phyloP scores from a whole-genome alignment of 176 grass and related monocot species.

The Zizania latifolia region DNA sequence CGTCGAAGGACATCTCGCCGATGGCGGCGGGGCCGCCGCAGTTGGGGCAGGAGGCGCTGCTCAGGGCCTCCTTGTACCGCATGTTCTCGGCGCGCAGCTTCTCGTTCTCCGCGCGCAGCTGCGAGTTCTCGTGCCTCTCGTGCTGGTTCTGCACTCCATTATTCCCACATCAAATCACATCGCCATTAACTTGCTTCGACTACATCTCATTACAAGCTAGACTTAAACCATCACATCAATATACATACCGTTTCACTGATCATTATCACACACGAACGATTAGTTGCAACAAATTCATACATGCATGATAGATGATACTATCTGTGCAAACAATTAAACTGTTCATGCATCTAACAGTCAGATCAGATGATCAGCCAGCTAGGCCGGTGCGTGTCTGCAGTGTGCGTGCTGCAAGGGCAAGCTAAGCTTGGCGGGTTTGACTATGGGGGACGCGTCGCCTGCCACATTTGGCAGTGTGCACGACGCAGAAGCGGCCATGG shows the following conservation, averaged over 20 bases:
- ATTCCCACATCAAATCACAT: background rate
- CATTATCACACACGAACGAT: too few species aligned
- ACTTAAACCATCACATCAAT: too few species aligned
- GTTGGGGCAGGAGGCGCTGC: conserved; percentile 73
- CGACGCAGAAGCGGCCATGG: conserved; percentile 39
- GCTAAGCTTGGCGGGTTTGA: background rate
- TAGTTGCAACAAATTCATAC: too few species aligned
- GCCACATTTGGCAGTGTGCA: conserved; percentile 36
- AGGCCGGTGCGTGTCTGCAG: too few species aligned
- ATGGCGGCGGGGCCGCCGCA: conserved; percentile 63
- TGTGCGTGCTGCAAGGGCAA: too few species aligned
- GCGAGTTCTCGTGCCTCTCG: conserved; percentile 67
- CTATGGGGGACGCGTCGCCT: background rate
- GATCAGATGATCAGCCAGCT: too few species aligned
- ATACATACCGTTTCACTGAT: too few species aligned
- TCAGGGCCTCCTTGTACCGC: conserved; percentile 67
- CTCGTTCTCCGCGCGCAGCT: conserved; percentile 58
- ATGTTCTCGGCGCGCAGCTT: conserved; percentile 74
- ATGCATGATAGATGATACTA: too few species aligned
- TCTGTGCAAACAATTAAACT: background rate
- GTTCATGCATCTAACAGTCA: too few species aligned
- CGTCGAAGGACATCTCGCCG: conserved; percentile 83
- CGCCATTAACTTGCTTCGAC: background rate
- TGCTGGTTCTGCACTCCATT: conserved; percentile 65
- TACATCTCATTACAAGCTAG: background rate